Conservation (phyloP, 2,329 filamentous ascomycete species). For the Lachnellula willkommii region DNA sequence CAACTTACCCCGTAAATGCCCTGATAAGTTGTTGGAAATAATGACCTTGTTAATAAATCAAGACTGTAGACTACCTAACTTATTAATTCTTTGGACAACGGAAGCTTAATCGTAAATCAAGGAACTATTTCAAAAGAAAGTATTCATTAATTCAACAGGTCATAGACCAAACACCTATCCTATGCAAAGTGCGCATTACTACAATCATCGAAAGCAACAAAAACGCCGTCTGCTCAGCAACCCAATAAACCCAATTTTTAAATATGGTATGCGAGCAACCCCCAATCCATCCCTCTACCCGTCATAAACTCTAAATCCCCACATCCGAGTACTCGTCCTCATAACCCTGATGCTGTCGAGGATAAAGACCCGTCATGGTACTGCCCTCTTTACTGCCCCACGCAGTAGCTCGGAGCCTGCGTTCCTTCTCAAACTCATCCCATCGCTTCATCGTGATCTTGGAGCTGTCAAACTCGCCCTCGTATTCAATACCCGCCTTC, state of each 20-base stretch:
- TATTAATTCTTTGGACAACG: not conserved
- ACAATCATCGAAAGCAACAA: not conserved
- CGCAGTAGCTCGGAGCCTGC: slow-evolving; percentile 25
- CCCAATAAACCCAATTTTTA: not conserved
- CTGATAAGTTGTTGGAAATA: too few relatives aligned
- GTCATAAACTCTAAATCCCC: slow-evolving; percentile 5
- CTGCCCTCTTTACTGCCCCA: slow-evolving; percentile 19
- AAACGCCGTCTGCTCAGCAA: not conserved
- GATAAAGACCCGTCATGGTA: slow-evolving; percentile 8
- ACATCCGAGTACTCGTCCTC: slow-evolving; percentile 26
- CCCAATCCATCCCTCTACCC: slow-evolving; percentile 1
- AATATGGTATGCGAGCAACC: not conserved
- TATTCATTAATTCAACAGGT: not conserved
- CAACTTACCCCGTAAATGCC: too few relatives aligned
- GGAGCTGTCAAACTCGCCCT: slow-evolving; percentile 95
- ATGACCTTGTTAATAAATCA: too few relatives aligned
- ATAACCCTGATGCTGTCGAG: slow-evolving; percentile 11
- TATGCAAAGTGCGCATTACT: not conserved
- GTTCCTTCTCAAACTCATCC: slow-evolving; percentile 87
- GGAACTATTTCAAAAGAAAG: not conserved
- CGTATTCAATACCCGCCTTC: slow-evolving; percentile 78
- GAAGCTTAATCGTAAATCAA: too few relatives aligned
- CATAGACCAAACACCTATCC: slow-evolving; percentile 1
- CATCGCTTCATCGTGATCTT: slow-evolving; percentile 99
- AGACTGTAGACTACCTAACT: too few relatives aligned